Evolutionary conservation across 495 filamentous ascomycete species (phyloP), one percentile per base, ranked within the genome.

Genomic region (Parathielavia appendiculata): DNA sequence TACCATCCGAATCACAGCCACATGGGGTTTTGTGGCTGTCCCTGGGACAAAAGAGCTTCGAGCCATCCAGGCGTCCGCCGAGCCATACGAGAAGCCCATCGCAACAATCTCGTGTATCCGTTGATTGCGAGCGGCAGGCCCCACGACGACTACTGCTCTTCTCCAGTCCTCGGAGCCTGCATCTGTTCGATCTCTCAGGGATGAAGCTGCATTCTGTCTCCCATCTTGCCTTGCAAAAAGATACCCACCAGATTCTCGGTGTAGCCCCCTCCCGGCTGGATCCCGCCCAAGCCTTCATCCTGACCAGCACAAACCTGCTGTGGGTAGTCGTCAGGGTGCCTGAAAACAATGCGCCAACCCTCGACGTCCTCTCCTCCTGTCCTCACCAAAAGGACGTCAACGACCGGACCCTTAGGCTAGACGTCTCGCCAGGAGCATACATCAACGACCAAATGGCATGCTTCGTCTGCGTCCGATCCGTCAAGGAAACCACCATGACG

Each of bases 211-310:
- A 56, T 0, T 20, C 51, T 22, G 57, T 56, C 17, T 53, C 66
- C 13, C 43, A 60, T 20, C 7, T 56, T 13, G 36, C 65, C 5
- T 17, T 65, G 35, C 30, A 49, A 7, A 56, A 54, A 14, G 60
- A 47, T 6, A 56, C 22, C 19, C 56, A 66, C 35, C 80, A 77
- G 72, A 80, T 87, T n/a, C 60, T 87, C 22, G 78, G 79, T 51
- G 53, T 83, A 16, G 75, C 75, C 36, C 66, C 73, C 51, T 82
- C 77, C 50, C 61, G 71, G 19, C 64, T 69, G n/a, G 70, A 79
- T 48, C 51, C 60, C 5, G 76, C 75, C 9, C 77, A 84, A 23
- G 66, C 83, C 13, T 86, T 81, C 61, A 66, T 87, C 30, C 68
- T 84, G 44, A 87, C 83, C 9, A 81, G 75, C 51, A 66, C 63